These are phyloP conservation scores for Trichophyton benhamiae DNA, from an alignment of 2,329 filamentous ascomycete species.

Conservation along the genomic window DNA sequence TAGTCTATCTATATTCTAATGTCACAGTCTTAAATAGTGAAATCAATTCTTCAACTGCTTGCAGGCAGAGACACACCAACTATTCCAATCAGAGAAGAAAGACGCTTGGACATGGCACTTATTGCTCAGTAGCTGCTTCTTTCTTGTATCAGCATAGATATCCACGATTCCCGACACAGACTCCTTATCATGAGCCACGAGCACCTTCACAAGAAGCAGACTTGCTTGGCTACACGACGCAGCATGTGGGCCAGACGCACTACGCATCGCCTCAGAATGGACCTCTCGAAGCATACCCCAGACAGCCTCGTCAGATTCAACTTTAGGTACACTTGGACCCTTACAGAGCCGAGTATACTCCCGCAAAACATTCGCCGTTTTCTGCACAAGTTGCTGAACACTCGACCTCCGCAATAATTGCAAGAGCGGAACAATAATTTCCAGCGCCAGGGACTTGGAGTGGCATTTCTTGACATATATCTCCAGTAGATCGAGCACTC, in stretches of 20 bases:
- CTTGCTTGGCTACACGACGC: constrained; percentile 56
- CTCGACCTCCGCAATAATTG: constrained; percentile 62
- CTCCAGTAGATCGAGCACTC: constrained; percentile 74
- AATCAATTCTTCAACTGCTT: constrained; percentile 25
- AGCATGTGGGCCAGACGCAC: constrained; percentile 55
- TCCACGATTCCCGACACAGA: constrained; percentile 45
- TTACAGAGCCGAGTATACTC: constrained; percentile 56
- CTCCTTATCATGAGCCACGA: constrained; percentile 37
- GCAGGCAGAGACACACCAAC: constrained; percentile 49
- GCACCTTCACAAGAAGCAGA: constrained; percentile 33
- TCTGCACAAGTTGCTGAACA: constrained; percentile 61
- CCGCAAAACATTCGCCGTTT: constrained; percentile 59
- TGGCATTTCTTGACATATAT: constrained; percentile 75
- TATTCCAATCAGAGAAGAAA: constrained; percentile 62
- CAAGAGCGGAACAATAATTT: constrained; percentile 64
- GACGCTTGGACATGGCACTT: constrained; percentile 49
- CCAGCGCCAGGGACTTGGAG: constrained; percentile 52
- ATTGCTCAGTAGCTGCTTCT: constrained; percentile 45
- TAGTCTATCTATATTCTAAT: no score
- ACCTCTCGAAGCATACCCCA: constrained; percentile 52
- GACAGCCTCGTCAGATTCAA: constrained; percentile 31
- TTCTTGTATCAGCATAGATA: constrained; percentile 53
- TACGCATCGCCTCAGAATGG: constrained; percentile 49
- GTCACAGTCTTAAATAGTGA: no score
- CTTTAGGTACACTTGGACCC: constrained; percentile 28